These are phyloP conservation scores for Tolypocladium sp. DNA, from an alignment of 2,329 filamentous ascomycete genomes.

Conservation along the genomic window DNA sequence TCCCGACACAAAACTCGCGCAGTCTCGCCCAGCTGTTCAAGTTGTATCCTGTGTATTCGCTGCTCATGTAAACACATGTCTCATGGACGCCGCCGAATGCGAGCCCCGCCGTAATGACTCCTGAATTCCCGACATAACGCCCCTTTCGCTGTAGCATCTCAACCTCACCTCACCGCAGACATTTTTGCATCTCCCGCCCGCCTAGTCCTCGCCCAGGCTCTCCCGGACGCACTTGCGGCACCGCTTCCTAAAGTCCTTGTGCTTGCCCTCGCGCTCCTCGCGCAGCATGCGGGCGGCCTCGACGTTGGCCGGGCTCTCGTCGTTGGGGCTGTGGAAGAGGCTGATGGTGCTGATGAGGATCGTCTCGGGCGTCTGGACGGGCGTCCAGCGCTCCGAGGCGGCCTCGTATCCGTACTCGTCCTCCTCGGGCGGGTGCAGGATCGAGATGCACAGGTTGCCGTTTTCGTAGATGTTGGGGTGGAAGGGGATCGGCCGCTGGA, in stretches of 20 bases:
- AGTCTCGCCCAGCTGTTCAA: background rate
- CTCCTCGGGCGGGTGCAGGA: conserved; percentile 89
- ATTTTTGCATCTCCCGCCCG: background rate
- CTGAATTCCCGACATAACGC: background rate
- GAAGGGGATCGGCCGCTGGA: conserved; percentile 74
- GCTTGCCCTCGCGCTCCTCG: conserved; percentile 55
- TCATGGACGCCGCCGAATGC: background rate
- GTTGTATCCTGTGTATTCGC: background rate
- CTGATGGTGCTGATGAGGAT: conserved; percentile 89
- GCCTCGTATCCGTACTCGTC: conserved; percentile 91
- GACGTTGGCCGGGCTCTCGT: conserved; percentile 90
- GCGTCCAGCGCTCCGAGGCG: conserved; percentile 84
- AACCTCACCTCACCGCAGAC: background rate
- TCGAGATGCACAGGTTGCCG: conserved; percentile 91
- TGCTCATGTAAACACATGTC: background rate
- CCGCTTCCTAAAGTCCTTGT: conserved; percentile 66
- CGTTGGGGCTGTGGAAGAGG: conserved; percentile 85
- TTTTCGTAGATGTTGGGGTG: conserved; percentile 89
- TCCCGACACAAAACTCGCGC: background rate
- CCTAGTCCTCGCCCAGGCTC: conserved; percentile 64
- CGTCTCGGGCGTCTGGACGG: conserved; percentile 90
- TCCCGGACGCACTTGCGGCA: conserved; percentile 73
- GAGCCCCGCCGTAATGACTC: background rate
- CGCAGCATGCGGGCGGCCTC: conserved; percentile 86
- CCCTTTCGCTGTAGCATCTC: background rate